phyloP scores from a whole-genome alignment of 2,329 filamentous ascomycete genomes.

The Xenosphaeropsis pyriputrescens region DNA sequence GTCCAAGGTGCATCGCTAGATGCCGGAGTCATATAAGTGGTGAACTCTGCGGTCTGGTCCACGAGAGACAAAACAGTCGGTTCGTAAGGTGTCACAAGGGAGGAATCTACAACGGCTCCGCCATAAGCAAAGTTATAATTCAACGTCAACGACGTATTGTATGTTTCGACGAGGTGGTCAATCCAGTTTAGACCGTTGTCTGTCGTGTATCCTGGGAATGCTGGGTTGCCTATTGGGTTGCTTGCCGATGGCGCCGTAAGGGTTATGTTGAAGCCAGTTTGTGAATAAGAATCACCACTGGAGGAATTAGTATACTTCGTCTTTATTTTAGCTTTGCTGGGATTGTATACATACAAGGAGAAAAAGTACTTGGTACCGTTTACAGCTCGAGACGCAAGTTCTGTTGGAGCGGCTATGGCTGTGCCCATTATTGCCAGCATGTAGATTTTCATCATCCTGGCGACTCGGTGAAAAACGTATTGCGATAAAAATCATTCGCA shows the following conservation, averaged over 20 bases:
- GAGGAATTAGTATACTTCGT: not conserved
- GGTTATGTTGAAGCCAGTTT: slow-evolving; percentile 21
- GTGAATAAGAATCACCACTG: slow-evolving; percentile 25
- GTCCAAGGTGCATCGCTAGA: slow-evolving; percentile 16
- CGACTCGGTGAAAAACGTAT: too few species aligned
- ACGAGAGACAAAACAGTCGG: slow-evolving; percentile 21
- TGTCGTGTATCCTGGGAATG: slow-evolving; percentile 23
- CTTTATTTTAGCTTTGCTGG: not conserved
- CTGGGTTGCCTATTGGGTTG: slow-evolving; percentile 25
- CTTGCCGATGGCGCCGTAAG: slow-evolving; percentile 17
- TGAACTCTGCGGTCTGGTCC: slow-evolving; percentile 24
- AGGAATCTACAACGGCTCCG: slow-evolving; percentile 24
- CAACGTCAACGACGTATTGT: slow-evolving; percentile 27
- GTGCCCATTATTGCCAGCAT: too few species aligned
- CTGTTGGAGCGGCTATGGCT: too few species aligned
- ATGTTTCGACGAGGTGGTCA: slow-evolving; percentile 29
- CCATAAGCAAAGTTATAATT: slow-evolving; percentile 36
- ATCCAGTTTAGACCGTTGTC: slow-evolving; percentile 38
- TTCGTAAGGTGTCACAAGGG: slow-evolving; percentile 21
- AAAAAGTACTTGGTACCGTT: too few species aligned
- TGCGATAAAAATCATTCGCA: too few species aligned
- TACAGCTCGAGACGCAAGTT: too few species aligned
- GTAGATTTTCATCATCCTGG: too few species aligned
- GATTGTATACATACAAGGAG: too few species aligned
- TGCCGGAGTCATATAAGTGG: slow-evolving; percentile 20